Percentiles rank a stretch among this genome's conserved stretches.
Conservation (phyloP, 75 land plant species). For the Chamaecyparis obtusa region DNA sequence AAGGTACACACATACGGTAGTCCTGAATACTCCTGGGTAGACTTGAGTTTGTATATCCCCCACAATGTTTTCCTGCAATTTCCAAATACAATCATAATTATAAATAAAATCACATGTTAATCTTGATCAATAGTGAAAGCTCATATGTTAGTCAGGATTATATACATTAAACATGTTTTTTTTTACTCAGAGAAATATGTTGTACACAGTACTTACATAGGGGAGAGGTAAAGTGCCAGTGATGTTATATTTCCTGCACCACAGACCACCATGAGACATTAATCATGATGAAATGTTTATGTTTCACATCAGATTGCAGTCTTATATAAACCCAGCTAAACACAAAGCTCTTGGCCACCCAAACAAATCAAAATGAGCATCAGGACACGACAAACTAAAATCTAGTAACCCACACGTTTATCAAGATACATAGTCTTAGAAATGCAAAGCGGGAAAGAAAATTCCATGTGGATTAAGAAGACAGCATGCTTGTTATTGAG, state of each 20-base stretch:
- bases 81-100: neutral
- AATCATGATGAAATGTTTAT: too few species aligned
- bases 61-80: slow-evolving; percentile 54
- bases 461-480: neutral
- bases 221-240: neutral
- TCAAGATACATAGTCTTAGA: too few species aligned
- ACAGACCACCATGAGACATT: neutral
- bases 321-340: too few species aligned
- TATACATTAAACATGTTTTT: neutral
- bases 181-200: neutral
- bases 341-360: neutral
- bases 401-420: too few species aligned
- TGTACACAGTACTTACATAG: neutral
- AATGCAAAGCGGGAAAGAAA: too few species aligned
- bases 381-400: too few species aligned
- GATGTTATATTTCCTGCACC: slow-evolving; percentile 1
- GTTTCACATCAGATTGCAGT: too few species aligned
- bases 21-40: slow-evolving; percentile 57
- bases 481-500: neutral
- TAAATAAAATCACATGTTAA: too few species aligned
- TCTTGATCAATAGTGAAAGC: neutral
- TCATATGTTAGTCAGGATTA: too few species aligned
- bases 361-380: too few species aligned
- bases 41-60: slow-evolving; percentile 39
- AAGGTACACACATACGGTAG: slow-evolving; percentile 60